Evolutionary conservation across 345 rosid genomes (phyloP).

Genomic region (Brassica carinata): DNA sequence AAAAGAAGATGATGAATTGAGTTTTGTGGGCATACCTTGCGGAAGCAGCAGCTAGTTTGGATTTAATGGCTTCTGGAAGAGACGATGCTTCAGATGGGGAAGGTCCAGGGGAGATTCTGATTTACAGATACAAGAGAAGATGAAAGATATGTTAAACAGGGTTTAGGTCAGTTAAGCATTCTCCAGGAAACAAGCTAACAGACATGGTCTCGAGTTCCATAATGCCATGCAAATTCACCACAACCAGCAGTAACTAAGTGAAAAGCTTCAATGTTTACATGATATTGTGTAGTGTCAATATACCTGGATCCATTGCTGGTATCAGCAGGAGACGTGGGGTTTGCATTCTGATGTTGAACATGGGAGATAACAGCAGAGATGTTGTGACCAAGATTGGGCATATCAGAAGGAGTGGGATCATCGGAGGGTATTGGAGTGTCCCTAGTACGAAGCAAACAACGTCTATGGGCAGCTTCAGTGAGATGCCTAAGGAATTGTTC

Average conservation of each 20-base stretch:
- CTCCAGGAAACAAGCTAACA: constrained; percentile 4
- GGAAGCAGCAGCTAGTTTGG: constrained; percentile 72
- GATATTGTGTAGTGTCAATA: constrained; percentile 23
- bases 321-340: constrained; percentile 33
- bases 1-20: background rate
- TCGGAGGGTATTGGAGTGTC: constrained; percentile 53
- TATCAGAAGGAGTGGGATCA: constrained; percentile 38
- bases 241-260: background rate
- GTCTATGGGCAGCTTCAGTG: constrained; percentile 58
- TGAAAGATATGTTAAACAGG: background rate
- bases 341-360: constrained; percentile 28
- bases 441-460: constrained; percentile 55
- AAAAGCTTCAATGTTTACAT: background rate
- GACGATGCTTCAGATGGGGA: constrained; percentile 50
- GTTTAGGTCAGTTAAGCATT: constrained; percentile 4
- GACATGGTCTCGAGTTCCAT: too few species aligned
- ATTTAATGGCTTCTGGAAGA: constrained; percentile 73
- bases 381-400: constrained; percentile 11
- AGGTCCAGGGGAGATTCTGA: constrained; percentile 28
- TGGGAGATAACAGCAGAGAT: constrained; percentile 8
- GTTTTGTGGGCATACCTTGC: constrained; percentile 50
- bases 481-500: constrained; percentile 67
- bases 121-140: constrained; percentile 17
- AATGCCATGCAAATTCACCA: background rate
- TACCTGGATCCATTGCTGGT: constrained; percentile 54